Evolutionary conservation across 2,329 filamentous ascomycete species (phyloP), one percentile per base, ranked within the genome.

Genomic region (Calycina herbarum): DNA sequence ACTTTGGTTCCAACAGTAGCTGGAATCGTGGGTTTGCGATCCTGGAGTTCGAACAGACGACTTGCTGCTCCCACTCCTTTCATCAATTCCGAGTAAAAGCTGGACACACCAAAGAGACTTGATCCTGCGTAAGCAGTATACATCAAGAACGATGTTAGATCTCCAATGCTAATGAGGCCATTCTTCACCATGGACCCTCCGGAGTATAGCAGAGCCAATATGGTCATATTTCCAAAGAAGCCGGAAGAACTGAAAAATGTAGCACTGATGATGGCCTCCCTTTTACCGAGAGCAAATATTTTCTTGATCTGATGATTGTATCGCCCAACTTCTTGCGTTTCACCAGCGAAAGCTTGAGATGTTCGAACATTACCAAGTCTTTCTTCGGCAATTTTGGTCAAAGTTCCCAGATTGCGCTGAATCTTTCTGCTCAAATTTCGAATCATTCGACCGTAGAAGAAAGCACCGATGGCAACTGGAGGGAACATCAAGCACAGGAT

Each of bases 31-130:
- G 94, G 91, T 66, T 92, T 83, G 68, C 95, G 89, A 77, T 99
- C 95, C 76, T 98, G 94, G 5, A 99, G 85, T 76, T 99, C 95
- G 74, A 99, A 99, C 1, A 99, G 83, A 67, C 95, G 90, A 74
- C 91, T 96, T n/a, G 95, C 95, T 54, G 95, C 95, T 73, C 96
- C 95, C 3, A 97, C 94, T 54, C 96, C 96, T 78, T 99, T 99
- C 95, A 99, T 99, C 68, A 99, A 84, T 77, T 99, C 95, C 0
- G 94, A 97, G 79, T 97, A 99, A 80, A 99, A 99, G 64, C 92
- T 93, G 3, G 93, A 97, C 1, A 99, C 82, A 3, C 95, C 95
- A 72, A 98, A 97, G 69, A 99, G 86, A 78, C 92, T 96, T 59
- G 92, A 95, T 2, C 87, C 87, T 6, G 87, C 86, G 77, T 89